Evolutionary conservation across 2,329 filamentous ascomycete species (phyloP).

Genomic region (Dendryphion nanum): DNA sequence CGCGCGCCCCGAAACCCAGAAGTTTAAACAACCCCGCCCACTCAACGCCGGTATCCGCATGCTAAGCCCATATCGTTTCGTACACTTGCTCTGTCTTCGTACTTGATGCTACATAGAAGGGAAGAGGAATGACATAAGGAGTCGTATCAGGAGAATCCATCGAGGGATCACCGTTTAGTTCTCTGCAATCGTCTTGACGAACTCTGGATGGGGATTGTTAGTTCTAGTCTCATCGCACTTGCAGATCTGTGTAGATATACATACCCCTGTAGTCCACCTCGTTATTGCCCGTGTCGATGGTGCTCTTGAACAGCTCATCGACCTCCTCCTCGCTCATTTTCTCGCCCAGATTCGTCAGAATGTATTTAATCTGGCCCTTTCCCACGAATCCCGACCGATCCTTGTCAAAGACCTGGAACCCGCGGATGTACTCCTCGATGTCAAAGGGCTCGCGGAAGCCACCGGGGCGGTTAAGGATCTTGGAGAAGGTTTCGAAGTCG

Average conservation of each 20-base stretch:
- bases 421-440: conserved; percentile 96
- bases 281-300: conserved; percentile 90
- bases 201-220: conserved; percentile 24
- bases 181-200: conserved; percentile 41
- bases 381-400: conserved; percentile 98
- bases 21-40: too few relatives aligned
- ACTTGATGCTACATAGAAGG: neutral
- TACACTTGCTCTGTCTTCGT: conserved; percentile 10
- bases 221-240: neutral
- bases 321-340: conserved; percentile 99
- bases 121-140: too few relatives aligned
- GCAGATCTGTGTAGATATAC: conserved; percentile 23
- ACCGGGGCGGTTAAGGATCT: conserved; percentile 93
- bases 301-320: conserved; percentile 90
- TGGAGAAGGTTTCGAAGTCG: conserved; percentile 96
- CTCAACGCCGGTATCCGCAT: conserved; percentile 28
- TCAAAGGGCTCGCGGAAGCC: conserved; percentile 98
- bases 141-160: too few relatives aligned
- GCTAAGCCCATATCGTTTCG: conserved; percentile 20
- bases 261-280: conserved; percentile 97
- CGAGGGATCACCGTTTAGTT: conserved; percentile 33
- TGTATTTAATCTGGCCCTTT: conserved; percentile 96
- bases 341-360: conserved; percentile 95
- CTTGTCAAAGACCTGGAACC: conserved; percentile 99
- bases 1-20: too few relatives aligned